Evolutionary conservation across 441 rosid genomes (phyloP).

Genomic region (Erysimum cheiri): DNA sequence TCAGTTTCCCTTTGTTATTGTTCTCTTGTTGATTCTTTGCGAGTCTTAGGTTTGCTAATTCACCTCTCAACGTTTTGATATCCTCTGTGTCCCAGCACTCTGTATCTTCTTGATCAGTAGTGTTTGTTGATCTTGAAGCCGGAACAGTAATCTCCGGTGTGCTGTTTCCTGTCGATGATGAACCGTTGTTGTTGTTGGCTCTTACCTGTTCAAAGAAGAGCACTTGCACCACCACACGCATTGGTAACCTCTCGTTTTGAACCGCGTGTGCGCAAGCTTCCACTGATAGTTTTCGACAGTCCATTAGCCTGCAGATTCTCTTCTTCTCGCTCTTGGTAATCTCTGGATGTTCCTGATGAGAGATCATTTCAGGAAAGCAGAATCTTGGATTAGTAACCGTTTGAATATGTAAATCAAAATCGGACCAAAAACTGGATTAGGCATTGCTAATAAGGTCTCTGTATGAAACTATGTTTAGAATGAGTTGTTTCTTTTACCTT

Average conservation of each 20-base stretch:
- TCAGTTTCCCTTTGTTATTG: constrained; percentile 42
- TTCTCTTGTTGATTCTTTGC: constrained; percentile 44
- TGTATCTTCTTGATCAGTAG: constrained; percentile 50
- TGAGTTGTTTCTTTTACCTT: constrained; percentile 57
- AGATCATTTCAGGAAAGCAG: neutral
- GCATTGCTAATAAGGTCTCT: neutral
- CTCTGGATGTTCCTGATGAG: constrained; percentile 61
- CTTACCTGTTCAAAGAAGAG: constrained; percentile 76
- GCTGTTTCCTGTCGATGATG: constrained; percentile 55
- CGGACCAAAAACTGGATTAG: constrained; percentile 2
- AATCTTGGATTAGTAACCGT: neutral
- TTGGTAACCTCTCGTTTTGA: constrained; percentile 71
- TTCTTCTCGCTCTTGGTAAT: constrained; percentile 66
- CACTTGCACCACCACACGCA: constrained; percentile 74
- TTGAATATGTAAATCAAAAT: neutral
- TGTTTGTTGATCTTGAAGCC: constrained; percentile 58
- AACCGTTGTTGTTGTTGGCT: constrained; percentile 51
- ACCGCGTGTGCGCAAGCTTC: constrained; percentile 70
- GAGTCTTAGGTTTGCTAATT: constrained; percentile 52
- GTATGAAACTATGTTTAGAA: neutral
- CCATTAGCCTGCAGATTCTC: constrained; percentile 67
- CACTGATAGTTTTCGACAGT: constrained; percentile 64
- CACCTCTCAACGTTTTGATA: constrained; percentile 62
- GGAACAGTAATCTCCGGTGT: constrained; percentile 69
- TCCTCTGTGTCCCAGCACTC: constrained; percentile 73